Percentiles rank a stretch among this genome's conserved stretches.
Evolutionary conservation across 768 basidiomycete species (phyloP).

Genomic region (Trametes cinnabarina): DNA sequence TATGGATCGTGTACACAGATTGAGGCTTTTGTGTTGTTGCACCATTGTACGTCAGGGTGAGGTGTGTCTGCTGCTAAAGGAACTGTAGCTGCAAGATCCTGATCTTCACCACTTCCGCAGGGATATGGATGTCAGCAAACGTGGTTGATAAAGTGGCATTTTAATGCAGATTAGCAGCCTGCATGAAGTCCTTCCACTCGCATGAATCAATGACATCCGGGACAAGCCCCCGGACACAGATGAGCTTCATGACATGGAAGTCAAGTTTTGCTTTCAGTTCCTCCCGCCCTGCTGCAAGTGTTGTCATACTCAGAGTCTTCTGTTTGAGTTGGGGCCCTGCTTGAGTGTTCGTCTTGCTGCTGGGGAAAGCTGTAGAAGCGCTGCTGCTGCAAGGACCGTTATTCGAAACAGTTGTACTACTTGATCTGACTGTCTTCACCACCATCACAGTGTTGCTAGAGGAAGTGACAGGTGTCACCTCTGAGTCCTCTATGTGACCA

Average conservation of each 20-base stretch:
- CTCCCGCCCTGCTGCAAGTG: neutral
- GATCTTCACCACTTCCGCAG: neutral
- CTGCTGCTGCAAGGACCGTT: too few relatives aligned
- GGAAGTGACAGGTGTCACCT: too few relatives aligned
- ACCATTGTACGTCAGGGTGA: slow-evolving; percentile 29
- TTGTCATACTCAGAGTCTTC: neutral
- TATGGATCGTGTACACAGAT: slow-evolving; percentile 33
- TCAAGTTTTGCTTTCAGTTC: neutral
- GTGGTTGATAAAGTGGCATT: neutral
- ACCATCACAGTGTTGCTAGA: too few relatives aligned
- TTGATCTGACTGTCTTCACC: too few relatives aligned
- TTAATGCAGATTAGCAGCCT: neutral
- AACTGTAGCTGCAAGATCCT: neutral
- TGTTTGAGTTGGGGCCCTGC: neutral
- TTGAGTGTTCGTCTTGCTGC: neutral
- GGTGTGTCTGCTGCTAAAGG: slow-evolving; percentile 9
- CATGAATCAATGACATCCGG: neutral
- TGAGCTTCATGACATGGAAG: neutral
- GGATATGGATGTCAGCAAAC: neutral
- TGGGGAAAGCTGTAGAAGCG: too few relatives aligned
- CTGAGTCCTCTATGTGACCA: neutral
- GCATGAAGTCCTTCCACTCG: neutral
- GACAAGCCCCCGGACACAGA: neutral
- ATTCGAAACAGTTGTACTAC: too few relatives aligned
- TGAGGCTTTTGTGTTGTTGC: slow-evolving; percentile 29